Evolutionary conservation across 805 yeast genomes (phyloP), one percentile per base, ranked within the genome.

Genomic region (Kodamaea lidongshanica): DNA sequence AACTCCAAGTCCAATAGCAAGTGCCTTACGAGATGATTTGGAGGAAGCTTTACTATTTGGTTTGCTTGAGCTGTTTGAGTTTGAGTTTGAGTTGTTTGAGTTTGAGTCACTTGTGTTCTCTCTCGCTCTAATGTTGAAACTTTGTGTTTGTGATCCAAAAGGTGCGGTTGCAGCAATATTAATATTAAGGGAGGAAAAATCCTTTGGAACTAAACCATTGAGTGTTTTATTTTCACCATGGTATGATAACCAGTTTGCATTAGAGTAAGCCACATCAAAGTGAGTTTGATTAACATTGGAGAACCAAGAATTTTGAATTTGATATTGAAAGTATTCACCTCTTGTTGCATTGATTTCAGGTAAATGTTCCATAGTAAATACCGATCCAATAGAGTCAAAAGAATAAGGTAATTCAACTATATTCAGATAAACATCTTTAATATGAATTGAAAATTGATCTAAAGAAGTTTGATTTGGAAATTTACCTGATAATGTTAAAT

Each of bases 1-100:
- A n/a, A 83, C 88, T 33, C 96, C 96, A 37, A 88, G 70, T 1
- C 88, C 95, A 48, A 89, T 82, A 0, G 95, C 95, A n/a, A 84
- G 62, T 3, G 72, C 70, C 32, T 37, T 29, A 25, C 15, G 16
- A 5, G 51, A 20, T 12, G 51, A 19, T 3, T 37, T 10, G 8
- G 35, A 11, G n/a, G 30, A 27, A n/a, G 29, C 12, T 9, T 17
- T 16, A 21, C 19, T 6, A 20, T 22, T 13, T 7, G 29, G 9
- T 8, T 0, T 58, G 25, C 20, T 27, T 3, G 56, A 32, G 16
- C 45, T 29, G 2, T 56, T 35, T 4, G 61, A 24, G 0, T 66
- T 40, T 1, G 64, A 37, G 1, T 65, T 42, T 4, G 61, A 30
- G 2, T 58, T 35, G 6, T 37, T 22, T 0, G 64, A 32, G 7